A percentile compares a stretch with the other conserved stretches of the same genome.
Conservation (phyloP, 2,329 filamentous ascomycete genomes). For the Nothomitra cinnamomea region DNA sequence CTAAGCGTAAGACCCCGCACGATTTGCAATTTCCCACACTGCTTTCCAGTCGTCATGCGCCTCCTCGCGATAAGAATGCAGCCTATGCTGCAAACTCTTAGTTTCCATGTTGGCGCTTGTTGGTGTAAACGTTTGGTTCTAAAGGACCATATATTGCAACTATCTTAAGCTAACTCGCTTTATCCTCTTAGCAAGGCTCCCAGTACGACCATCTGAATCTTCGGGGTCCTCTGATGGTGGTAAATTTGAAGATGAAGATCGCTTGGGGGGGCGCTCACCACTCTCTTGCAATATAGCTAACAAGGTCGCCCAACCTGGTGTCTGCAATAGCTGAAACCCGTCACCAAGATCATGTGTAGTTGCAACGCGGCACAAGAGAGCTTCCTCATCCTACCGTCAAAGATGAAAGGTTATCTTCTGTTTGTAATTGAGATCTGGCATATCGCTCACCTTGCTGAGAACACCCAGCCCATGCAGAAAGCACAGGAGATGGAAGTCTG, state of each 20-base stretch:
- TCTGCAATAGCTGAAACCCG: slow-evolving; percentile 67
- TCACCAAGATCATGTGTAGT: slow-evolving; percentile 65
- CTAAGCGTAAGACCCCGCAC: no score
- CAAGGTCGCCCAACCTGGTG: slow-evolving; percentile 84
- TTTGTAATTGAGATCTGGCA: not conserved
- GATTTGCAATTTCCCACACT: no score
- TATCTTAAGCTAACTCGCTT: slow-evolving; percentile 40
- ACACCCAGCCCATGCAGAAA: slow-evolving; percentile 70
- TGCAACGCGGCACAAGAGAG: slow-evolving; percentile 70
- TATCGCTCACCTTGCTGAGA: slow-evolving; percentile 54
- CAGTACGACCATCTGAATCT: slow-evolving; percentile 26
- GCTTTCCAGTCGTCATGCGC: no score
- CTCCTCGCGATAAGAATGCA: no score
- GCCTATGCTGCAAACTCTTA: no score
- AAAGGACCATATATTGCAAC: not conserved
- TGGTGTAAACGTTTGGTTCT: not conserved
- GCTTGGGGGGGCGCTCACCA: slow-evolving; percentile 90
- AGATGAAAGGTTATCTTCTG: not conserved
- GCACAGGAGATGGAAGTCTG: slow-evolving; percentile 87
- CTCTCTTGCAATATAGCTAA: slow-evolving; percentile 87
- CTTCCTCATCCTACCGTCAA: slow-evolving; percentile 61
- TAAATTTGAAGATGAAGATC: slow-evolving; percentile 15
- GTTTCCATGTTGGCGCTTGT: not conserved
- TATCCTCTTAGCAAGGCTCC: slow-evolving; percentile 47
- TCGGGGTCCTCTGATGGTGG: slow-evolving; percentile 5